Percentiles rank a stretch among this genome's conserved stretches.
Evolutionary conservation across 805 yeast species (phyloP).

Genomic region (Helenozyma baotianmanensis): DNA sequence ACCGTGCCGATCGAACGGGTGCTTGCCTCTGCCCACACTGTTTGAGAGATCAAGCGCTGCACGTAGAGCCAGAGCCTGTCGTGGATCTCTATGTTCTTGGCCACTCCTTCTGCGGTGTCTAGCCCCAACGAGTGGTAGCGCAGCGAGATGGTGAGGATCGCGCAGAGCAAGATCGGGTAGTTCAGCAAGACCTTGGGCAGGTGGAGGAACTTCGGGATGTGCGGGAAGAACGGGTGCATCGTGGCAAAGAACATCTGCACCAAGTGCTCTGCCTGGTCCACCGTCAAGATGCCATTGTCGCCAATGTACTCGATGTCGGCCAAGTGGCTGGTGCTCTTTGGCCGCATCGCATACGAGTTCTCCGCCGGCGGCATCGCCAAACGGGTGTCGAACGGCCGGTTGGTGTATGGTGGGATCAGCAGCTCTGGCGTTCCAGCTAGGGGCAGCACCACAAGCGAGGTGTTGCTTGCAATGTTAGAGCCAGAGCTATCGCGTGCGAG

Average conservation of each 20-base stretch:
- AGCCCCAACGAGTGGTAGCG: constrained; percentile 63
- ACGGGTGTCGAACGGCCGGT: constrained; percentile 16
- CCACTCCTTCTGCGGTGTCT: constrained; percentile 19
- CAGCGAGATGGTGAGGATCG: constrained; percentile 75
- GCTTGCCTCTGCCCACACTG: constrained; percentile 92
- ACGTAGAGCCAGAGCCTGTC: constrained; percentile 81
- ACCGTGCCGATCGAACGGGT: constrained; percentile 85
- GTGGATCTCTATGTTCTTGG: constrained; percentile 60
- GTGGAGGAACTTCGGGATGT: constrained; percentile 70
- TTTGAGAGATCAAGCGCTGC: constrained; percentile 73
- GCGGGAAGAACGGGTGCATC: constrained; percentile 89
- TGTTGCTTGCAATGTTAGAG: neutral
- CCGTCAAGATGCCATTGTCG: constrained; percentile 51
- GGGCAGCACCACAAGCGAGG: neutral
- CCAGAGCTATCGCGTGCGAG: neutral
- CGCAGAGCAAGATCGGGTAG: constrained; percentile 76
- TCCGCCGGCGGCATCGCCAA: constrained; percentile 42
- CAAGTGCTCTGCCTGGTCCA: constrained; percentile 53
- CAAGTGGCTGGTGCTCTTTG: constrained; percentile 43
- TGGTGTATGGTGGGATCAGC: constrained; percentile 2
- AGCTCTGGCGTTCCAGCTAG: neutral
- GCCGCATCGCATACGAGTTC: constrained; percentile 39
- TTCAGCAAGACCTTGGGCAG: constrained; percentile 62
- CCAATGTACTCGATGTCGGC: constrained; percentile 66
- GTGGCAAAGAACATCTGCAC: constrained; percentile 64